Evolutionary conservation across 805 yeast genomes (phyloP).

Genomic region (Pichia kluyveri): DNA sequence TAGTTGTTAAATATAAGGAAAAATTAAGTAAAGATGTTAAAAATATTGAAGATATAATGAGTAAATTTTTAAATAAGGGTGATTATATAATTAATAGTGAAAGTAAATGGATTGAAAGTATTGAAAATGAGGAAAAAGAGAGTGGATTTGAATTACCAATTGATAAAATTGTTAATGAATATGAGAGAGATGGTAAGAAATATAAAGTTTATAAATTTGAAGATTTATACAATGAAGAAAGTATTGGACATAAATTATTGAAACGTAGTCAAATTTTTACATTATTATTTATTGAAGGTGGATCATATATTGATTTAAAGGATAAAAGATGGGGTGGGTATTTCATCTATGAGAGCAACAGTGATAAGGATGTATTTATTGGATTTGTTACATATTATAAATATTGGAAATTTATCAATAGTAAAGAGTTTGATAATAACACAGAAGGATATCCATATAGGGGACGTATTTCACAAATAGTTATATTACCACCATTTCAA

Average conservation of each 20-base stretch:
- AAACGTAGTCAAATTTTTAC: conserved; percentile 70
- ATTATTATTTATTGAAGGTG: conserved; percentile 86
- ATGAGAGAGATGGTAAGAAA: conserved; percentile 24
- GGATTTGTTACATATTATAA: conserved; percentile 83
- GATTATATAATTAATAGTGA: conserved; percentile 53
- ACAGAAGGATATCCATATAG: conserved; percentile 38
- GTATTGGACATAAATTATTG: conserved; percentile 44
- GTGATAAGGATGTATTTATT: conserved; percentile 37
- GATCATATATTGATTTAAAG: conserved; percentile 68
- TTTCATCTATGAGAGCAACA: conserved; percentile 33
- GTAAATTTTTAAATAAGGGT: conserved; percentile 50
- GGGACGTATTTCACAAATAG: conserved; percentile 78
- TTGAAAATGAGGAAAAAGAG: conserved; percentile 33
- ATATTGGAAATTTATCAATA: conserved; percentile 69
- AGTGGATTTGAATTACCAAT: conserved; percentile 20
- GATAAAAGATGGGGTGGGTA: conserved; percentile 81
- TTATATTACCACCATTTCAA: conserved; percentile 80
- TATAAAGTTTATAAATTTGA: conserved; percentile 47
- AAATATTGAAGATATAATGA: conserved; percentile 48
- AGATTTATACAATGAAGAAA: conserved; percentile 24
- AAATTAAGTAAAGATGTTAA: conserved; percentile 44
- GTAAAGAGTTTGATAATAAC: conserved; percentile 25
- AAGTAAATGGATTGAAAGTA: conserved; percentile 51
- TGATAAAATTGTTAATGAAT: conserved; percentile 19
- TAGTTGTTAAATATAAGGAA: conserved; percentile 47